phyloP scores from a whole-genome alignment of 345 rosid species.

The Brassica nigra region DNA sequence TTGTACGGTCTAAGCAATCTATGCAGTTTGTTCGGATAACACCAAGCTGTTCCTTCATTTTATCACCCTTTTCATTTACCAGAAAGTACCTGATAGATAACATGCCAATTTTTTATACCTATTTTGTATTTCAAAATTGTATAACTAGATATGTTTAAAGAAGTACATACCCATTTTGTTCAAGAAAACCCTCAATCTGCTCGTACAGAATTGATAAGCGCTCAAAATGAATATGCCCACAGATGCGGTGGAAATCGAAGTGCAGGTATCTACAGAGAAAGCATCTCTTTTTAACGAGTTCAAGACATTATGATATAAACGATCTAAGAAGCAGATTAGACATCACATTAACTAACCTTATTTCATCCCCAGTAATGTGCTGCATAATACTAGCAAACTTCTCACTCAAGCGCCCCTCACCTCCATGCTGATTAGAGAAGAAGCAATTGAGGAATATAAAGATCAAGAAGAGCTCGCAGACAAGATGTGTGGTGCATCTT shows the following conservation, averaged over 20 bases:
- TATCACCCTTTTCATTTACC: slow-evolving; percentile 87
- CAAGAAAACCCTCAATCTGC: slow-evolving; percentile 81
- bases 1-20: slow-evolving; percentile 97
- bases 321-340: slow-evolving; percentile 24
- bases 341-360: slow-evolving; percentile 64
- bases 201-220: slow-evolving; percentile 92
- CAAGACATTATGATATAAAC: neutral
- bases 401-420: slow-evolving; percentile 84
- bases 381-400: slow-evolving; percentile 73
- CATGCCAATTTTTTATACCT: neutral
- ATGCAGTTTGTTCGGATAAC: slow-evolving; percentile 95
- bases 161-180: slow-evolving; percentile 71
- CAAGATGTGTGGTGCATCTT: slow-evolving; percentile 9
- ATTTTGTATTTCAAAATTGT: slow-evolving; percentile 11
- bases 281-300: slow-evolving; percentile 31
- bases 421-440: slow-evolving; percentile 76
- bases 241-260: slow-evolving; percentile 88
- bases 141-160: neutral
- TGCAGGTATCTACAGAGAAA: slow-evolving; percentile 75
- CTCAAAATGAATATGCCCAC: slow-evolving; percentile 98
- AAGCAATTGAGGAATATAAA: slow-evolving; percentile 25
- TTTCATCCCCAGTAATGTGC: slow-evolving; percentile 65
- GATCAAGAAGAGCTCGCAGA: slow-evolving; percentile 11
- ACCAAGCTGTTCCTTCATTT: slow-evolving; percentile 92
- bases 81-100: slow-evolving; percentile 66